Conservation (phyloP, 768 basidiomycete genomes). For the Crucibulum laeve region DNA sequence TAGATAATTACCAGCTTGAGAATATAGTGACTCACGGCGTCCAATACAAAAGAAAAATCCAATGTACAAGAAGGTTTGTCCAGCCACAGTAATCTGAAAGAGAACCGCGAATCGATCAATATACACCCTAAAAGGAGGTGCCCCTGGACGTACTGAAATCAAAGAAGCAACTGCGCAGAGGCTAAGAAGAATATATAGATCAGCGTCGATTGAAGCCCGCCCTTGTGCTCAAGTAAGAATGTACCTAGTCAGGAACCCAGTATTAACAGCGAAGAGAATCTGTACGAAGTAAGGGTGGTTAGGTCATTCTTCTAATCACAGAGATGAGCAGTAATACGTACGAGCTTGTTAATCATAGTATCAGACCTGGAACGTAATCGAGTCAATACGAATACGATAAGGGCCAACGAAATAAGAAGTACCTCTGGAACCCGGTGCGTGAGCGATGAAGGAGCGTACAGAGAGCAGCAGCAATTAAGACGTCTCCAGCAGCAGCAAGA, state of each 20-base stretch:
- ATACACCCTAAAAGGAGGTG: not conserved
- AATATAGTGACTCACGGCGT: slow-evolving; percentile 36
- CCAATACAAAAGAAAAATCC: slow-evolving; percentile 59
- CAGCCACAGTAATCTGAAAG: slow-evolving; percentile 40
- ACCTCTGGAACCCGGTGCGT: slow-evolving; percentile 46
- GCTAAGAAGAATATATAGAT: slow-evolving; percentile 20
- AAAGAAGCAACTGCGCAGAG: slow-evolving; percentile 53
- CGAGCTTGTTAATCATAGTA: slow-evolving; percentile 42
- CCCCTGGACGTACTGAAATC: slow-evolving; percentile 35
- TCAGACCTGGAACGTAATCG: slow-evolving; percentile 29
- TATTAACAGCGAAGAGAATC: slow-evolving; percentile 44
- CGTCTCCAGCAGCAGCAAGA: slow-evolving; percentile 39
- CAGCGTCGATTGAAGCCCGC: not conserved
- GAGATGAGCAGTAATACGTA: slow-evolving; percentile 10
- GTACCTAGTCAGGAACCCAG: slow-evolving; percentile 30
- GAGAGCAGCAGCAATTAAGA: slow-evolving; percentile 40
- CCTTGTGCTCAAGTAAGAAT: not conserved
- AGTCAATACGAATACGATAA: not conserved
- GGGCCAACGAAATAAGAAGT: slow-evolving; percentile 2
- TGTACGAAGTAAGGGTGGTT: slow-evolving; percentile 8
- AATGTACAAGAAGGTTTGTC: slow-evolving; percentile 50
- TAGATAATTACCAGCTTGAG: not conserved
- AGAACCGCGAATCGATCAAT: not conserved
- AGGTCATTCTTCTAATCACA: not conserved
- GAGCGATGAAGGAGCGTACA: slow-evolving; percentile 36